Base-by-base conservation (phyloP, 2,329 filamentous ascomycete genomes). In the Trichoderma gracile region DNA sequence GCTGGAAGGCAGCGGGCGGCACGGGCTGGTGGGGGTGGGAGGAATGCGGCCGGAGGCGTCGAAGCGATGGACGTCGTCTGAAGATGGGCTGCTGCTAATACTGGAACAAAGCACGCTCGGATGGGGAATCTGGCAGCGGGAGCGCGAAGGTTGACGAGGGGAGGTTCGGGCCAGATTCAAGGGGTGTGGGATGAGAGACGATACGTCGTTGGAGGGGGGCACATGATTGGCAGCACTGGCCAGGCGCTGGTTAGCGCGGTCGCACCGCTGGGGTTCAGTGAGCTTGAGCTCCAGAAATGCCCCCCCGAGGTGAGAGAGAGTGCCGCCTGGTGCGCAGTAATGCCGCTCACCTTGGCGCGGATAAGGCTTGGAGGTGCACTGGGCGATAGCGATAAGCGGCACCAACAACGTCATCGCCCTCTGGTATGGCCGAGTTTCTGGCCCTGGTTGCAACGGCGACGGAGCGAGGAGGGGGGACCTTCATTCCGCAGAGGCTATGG, bases 141-240 rank as follows among this genome's bases (percentile, higher is more conserved):
- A 68, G 70, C 67, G 69, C 72, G 73, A 73, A 69, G 73, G 47
- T 73, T 67, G 72, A 69, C 69, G 68, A 40, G 69, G 69, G 68
- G 69, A 67, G 67, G 67, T 71, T 68, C 65, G 66, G 63, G 68
- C 33, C 33, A 30, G 43, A 60, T 53, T 21, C 63, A 60, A 67
- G 64, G 65, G 66, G 68, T 66, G 67, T 68, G 66, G 66, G 68
- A 68, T 62, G 63, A 60, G 59, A 66, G 63, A 68, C 57, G 67
- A 67, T 67, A 66, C 65, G 68, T 68, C 43, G 49, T 61, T 62
- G 65, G 66, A 67, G 68, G 68, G 54, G 69, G 69, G 68, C 71
- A 74, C 71, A 72, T 74, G 72, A 76, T 76, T 76, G 74, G 75
- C 67, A 68, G 60, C 40, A 47, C 50, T 63, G 64, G 66, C 68